Evolutionary conservation across 176 grass and related monocot genomes (phyloP), one percentile per base, ranked within the genome.

Genomic region (Cenchrus americanus): DNA sequence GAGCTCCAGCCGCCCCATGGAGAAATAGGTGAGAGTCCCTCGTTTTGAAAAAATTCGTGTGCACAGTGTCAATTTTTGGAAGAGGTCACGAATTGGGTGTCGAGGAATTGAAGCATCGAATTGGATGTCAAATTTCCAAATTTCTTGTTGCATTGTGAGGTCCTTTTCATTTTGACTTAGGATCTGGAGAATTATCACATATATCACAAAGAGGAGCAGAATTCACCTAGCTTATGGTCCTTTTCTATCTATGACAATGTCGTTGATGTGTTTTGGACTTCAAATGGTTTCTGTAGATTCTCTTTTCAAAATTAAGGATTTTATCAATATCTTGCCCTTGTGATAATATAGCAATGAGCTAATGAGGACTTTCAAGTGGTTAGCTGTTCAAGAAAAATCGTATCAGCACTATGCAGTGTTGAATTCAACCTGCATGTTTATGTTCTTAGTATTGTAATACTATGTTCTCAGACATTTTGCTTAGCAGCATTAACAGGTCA

Each of bases 401-500:
- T 70, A 40, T 59, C 6, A 62, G 44, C 2, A 17, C 37, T 48
- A 42, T 51, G 42, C 8, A n/a, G 26, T 47, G 2, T 54, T 52
- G 44, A 83, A 47, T 41, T 75, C 8, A 12, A 79, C 27, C 7
- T 19, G 15, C 40, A 9, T 61, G 6, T 40, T 21, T 58, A 18
- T 7, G 70, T 49, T 43, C 42, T 78, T 50, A 18, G 8, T 53
- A 46, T 54, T 43, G 51, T 48, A 70, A 59, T 8, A 63, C 13
- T 30, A 49, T 63, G 32, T 22, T 87, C 12, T 63, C 17, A 73
- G n/a, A 69, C 40, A 27, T 76, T 79, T 60, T 49, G 40, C 82
- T 64, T 90, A 14, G 66, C 83, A 93, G 87, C 83, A 52, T 80
- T 86, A 58, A 51, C 52, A 55, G 90, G 92, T 84, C 74, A 92